Evolutionary conservation across 345 rosid species (phyloP), one percentile per base, ranked within the genome.

Genomic region (Geranium brycei): DNA sequence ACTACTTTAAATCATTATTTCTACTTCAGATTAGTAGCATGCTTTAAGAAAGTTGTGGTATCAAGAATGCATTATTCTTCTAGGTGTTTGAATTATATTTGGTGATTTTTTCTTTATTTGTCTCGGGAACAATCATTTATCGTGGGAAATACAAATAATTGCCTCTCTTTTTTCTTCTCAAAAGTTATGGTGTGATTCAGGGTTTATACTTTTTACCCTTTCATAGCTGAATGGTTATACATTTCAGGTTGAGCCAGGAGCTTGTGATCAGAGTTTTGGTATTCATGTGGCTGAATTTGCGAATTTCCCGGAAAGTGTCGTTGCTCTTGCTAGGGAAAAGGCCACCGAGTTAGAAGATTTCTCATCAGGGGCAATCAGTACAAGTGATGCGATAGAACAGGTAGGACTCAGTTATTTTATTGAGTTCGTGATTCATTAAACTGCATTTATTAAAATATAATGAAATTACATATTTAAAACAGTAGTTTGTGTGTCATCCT

Each of bases 191-290:
- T 7, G 41, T 7, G 41, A 35, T 35, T 35, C 41, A 35, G 5
- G 41, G 5, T 35, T 35, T 35, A 1, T 3, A 0, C 41, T 35
- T 35, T 35, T 35, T 3, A 0, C 41, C 41, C 53, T 8, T 47
- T 47, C 53, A 47, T 47, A 47, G 15, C 53, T 6, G n/a, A n/a
- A 19, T 57, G 53, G 7, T 47, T 13, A 47, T 11, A 47, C 53
- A 23, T 67, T 71, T 53, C 76, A 87, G 99, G 96, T 88, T 75
- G 95, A 90, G 70, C 91, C 86, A 61, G 97, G 96, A 55, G 89
- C 95, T 62, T 90, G 97, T 79, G 97, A 93, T 81, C 99, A 93
- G 72, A 93, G 99, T 79, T 93, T 93, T 65, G 97, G 99, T 57
- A 90, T 93, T 71, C 99, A 93, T 70, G 99, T 93, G 64, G 97